Conservation (phyloP, 257 asterid species). For the Voacanga thouarsii region DNA sequence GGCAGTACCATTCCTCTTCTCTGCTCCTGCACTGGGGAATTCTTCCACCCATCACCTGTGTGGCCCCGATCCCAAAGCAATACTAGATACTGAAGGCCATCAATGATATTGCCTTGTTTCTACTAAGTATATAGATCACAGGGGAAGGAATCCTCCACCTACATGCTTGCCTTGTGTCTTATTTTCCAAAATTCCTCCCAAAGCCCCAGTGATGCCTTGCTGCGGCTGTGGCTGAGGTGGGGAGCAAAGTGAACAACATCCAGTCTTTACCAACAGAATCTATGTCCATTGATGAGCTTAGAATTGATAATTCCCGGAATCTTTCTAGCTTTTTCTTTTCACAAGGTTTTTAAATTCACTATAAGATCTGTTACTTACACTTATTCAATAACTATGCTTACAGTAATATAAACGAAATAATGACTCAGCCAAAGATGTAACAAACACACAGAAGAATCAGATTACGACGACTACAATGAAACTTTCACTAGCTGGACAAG, state of each 20-base stretch:
- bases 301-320: neutral
- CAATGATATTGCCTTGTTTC: neutral
- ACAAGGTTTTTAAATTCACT: no score
- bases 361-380: no score
- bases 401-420: neutral
- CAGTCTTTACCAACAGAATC: conserved; percentile 9
- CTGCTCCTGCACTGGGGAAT: neutral
- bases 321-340: neutral
- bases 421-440: neutral
- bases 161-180: neutral
- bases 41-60: neutral
- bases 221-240: no score
- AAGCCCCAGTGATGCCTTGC: conserved; percentile 1
- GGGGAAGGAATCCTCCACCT: neutral
- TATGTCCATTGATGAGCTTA: conserved; percentile 10
- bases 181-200: neutral
- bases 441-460: neutral
- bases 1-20: conserved; percentile 1
- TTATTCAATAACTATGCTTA: neutral
- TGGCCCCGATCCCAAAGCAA: conserved; percentile 5
- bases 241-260: neutral
- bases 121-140: no score
- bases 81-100: neutral
- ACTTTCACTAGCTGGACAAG: neutral
- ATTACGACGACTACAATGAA: neutral